Evolutionary conservation across 148 eudicot genomes (phyloP).

Genomic region (Chenopodium album): DNA sequence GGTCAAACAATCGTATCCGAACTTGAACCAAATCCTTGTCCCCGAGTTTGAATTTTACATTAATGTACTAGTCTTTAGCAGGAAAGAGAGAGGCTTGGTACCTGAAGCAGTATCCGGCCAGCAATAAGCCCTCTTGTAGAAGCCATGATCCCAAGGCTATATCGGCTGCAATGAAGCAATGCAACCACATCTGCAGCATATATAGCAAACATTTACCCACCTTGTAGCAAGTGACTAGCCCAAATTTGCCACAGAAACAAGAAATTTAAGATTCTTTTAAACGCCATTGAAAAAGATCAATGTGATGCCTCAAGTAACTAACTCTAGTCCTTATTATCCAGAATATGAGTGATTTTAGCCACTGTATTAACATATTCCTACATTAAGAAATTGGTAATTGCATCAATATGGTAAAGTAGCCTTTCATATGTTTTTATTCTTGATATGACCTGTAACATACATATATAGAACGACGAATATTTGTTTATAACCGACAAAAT

Average conservation of each 20-base stretch:
- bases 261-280: background rate
- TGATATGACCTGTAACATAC: background rate
- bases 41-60: background rate
- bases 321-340: background rate
- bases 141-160: conserved; percentile 94
- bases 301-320: background rate
- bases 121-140: conserved; percentile 90
- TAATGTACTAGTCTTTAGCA: background rate
- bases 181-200: conserved; percentile 74
- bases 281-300: background rate
- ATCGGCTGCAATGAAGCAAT: conserved; percentile 91
- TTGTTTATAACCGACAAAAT: too few relatives aligned
- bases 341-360: background rate
- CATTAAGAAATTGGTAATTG: background rate
- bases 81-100: conserved; percentile 2
- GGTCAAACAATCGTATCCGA: background rate
- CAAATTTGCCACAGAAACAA: background rate
- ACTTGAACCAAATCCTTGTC: background rate
- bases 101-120: conserved; percentile 88
- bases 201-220: background rate
- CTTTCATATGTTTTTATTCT: background rate
- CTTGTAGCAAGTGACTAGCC: background rate
- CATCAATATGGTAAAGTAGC: background rate
- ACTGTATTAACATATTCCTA: background rate
- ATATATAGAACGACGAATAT: too few relatives aligned